Conservation (phyloP, 768 basidiomycete genomes). For the Tricholoma saponaceum region DNA sequence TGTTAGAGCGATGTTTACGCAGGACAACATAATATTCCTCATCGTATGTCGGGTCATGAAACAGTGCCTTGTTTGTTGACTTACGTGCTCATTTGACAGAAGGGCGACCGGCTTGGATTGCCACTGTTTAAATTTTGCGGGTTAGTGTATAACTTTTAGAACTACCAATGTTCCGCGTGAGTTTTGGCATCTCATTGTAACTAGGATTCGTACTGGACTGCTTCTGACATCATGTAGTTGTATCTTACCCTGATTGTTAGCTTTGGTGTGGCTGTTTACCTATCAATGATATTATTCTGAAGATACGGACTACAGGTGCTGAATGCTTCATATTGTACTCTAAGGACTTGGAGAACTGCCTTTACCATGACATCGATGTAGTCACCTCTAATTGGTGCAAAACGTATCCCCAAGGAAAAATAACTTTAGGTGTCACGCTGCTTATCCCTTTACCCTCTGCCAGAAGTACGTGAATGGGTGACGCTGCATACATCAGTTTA, state of each 20-base stretch:
- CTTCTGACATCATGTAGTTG: neutral
- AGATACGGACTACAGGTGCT: too few species aligned
- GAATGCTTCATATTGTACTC: too few species aligned
- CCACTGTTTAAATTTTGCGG: neutral
- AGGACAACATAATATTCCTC: conserved; percentile 1
- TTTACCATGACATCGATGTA: too few species aligned
- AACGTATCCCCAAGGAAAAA: too few species aligned
- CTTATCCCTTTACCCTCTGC: too few species aligned
- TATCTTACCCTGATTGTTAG: neutral
- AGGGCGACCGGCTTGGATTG: neutral
- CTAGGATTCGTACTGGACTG: neutral
- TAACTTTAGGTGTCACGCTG: too few species aligned
- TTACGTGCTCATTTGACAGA: neutral
- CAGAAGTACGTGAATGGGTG: too few species aligned
- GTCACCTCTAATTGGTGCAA: too few species aligned
- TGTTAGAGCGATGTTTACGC: neutral
- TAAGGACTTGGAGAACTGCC: too few species aligned
- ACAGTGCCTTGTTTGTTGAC: neutral
- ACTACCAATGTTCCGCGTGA: neutral
- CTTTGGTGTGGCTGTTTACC: too few species aligned
- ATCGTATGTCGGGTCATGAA: neutral
- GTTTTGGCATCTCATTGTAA: neutral
- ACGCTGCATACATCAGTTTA: neutral
- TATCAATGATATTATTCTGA: too few species aligned
- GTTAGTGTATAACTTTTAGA: neutral